Conservation (phyloP, 306 rosid species). For the Malus asiatica region DNA sequence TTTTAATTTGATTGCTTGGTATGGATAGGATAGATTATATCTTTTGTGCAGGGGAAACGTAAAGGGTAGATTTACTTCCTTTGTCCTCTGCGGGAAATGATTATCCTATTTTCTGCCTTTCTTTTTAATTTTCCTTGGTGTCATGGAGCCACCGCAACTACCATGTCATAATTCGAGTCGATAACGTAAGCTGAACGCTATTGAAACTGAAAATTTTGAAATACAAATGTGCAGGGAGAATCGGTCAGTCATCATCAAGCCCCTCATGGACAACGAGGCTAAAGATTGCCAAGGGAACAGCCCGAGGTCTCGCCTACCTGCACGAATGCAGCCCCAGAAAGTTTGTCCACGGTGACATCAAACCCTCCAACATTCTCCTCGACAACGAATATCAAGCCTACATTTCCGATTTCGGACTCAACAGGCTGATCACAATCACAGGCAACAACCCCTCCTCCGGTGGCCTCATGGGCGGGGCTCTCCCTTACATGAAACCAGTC, state of each 20-base stretch:
- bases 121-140: background rate
- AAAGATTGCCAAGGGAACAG: slow-evolving; percentile 73
- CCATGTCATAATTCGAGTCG: background rate
- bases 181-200: background rate
- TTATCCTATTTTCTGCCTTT: background rate
- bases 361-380: slow-evolving; percentile 88
- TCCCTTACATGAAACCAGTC: slow-evolving; percentile 63
- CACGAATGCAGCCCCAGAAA: slow-evolving; percentile 98
- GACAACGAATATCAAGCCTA: slow-evolving; percentile 69
- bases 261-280: slow-evolving; percentile 85
- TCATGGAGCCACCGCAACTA: background rate
- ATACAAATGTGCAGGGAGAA: slow-evolving; percentile 41
- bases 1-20: background rate
- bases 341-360: slow-evolving; percentile 90
- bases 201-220: background rate
- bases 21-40: background rate
- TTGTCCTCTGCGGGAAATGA: background rate
- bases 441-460: slow-evolving; percentile 90
- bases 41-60: background rate
- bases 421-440: slow-evolving; percentile 66
- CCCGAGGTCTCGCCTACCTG: slow-evolving; percentile 86
- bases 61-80: background rate
- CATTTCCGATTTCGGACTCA: slow-evolving; percentile 88
- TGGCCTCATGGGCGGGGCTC: slow-evolving; percentile 87
- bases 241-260: slow-evolving; percentile 61